Evolutionary conservation across 2,329 filamentous ascomycete species (phyloP).

Genomic region (Sporothrix brunneoviolacea): DNA sequence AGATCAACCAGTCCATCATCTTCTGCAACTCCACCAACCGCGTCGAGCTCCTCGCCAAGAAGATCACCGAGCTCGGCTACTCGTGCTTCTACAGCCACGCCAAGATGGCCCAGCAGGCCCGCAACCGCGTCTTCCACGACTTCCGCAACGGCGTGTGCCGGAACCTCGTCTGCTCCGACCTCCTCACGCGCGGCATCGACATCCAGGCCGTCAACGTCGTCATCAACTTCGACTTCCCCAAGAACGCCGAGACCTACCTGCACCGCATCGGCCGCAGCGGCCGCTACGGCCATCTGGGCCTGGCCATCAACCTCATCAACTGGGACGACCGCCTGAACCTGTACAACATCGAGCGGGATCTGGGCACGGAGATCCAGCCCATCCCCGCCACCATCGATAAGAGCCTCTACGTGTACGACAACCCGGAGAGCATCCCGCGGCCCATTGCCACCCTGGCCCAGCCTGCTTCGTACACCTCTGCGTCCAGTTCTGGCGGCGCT

Average conservation of each 20-base stretch:
- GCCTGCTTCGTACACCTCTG: conserved; percentile 3
- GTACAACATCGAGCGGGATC: conserved; percentile 95
- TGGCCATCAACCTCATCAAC: conserved; percentile 98
- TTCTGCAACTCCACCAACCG: conserved; percentile 99
- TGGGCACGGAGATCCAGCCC: conserved; percentile 96
- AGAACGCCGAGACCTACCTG: conserved; percentile 97
- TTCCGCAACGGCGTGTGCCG: conserved; percentile 97
- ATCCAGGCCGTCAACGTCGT: conserved; percentile 99
- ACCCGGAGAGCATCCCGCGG: conserved; percentile 87
- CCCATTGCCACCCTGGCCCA: conserved; percentile 52
- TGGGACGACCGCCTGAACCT: conserved; percentile 99
- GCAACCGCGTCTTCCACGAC: conserved; percentile 98
- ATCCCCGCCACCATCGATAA: conserved; percentile 94
- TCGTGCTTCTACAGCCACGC: conserved; percentile 99
- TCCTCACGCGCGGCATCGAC: conserved; percentile 96
- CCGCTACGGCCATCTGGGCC: conserved; percentile 90
- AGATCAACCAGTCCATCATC: conserved; percentile 99
- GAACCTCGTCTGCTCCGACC: conserved; percentile 95
- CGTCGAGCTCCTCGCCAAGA: conserved; percentile 95
- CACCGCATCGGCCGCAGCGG: conserved; percentile 97
- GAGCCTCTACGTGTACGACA: conserved; percentile 96
- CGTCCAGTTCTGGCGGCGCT: not conserved
- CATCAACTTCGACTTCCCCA: conserved; percentile 99
- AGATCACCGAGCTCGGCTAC: conserved; percentile 97
- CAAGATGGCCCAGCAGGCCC: conserved; percentile 92